phyloP scores from a whole-genome alignment of 768 basidiomycete genomes.

The Asterophora parasitica region DNA sequence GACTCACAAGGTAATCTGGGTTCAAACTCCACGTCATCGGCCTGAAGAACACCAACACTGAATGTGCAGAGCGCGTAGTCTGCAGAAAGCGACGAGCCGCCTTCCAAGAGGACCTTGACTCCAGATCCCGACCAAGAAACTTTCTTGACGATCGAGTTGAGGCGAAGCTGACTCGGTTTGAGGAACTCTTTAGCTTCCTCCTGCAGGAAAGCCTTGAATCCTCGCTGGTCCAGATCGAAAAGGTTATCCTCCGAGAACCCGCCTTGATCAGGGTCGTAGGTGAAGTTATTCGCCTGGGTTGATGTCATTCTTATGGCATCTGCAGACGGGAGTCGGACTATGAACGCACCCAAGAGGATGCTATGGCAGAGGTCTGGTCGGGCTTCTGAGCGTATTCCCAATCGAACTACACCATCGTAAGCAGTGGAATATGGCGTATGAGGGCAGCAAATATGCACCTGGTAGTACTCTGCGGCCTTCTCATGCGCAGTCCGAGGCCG shows the following conservation, averaged over 20 bases:
- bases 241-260: constrained; percentile 54
- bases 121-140: constrained; percentile 42
- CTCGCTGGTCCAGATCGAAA: constrained; percentile 56
- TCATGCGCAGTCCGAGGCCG: constrained; percentile 42
- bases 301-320: not conserved
- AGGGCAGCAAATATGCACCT: constrained; percentile 29
- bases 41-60: constrained; percentile 66
- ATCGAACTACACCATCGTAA: constrained; percentile 26
- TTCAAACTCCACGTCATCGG: constrained; percentile 52
- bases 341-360: constrained; percentile 53
- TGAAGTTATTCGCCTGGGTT: constrained; percentile 59
- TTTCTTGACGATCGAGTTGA: constrained; percentile 46
- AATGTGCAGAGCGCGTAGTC: constrained; percentile 65
- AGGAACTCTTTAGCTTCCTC: constrained; percentile 55
- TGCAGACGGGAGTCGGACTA: not conserved
- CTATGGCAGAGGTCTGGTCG: constrained; percentile 58
- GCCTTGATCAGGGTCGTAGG: constrained; percentile 44
- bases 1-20: constrained; percentile 44
- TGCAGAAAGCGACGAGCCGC: constrained; percentile 40
- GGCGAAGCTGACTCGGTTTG: constrained; percentile 36
- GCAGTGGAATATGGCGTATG: not conserved
- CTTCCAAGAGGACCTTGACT: constrained; percentile 42
- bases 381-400: constrained; percentile 58
- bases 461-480: constrained; percentile 53
- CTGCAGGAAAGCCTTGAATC: constrained; percentile 54